Evolutionary conservation across 805 yeast species (phyloP), one percentile per base, ranked within the genome.

Genomic region (Hanseniaspora lachancei): DNA sequence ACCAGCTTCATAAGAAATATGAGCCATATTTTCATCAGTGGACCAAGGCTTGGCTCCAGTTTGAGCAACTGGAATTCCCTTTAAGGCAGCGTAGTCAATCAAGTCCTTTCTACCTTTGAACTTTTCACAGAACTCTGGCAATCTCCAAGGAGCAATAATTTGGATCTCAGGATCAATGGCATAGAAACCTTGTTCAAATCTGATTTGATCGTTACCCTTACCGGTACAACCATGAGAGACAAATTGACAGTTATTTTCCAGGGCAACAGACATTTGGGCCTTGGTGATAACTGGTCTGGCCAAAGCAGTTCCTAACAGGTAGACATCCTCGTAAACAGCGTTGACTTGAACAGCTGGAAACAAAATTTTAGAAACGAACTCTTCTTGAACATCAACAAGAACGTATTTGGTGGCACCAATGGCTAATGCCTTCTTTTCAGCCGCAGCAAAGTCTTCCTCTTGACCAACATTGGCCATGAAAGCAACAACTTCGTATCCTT

Each of bases 21-120:
- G 99, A 48, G 97, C 98, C 81, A 91, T 76, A 80, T 93, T 93
- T 77, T 93, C 99, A 71, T 93, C 99, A 57, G 98, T 93, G 39
- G 97, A 89, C 99, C 99, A 93, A 64, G 99, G 99, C 77, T 93
- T 93, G 62, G 97, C 88, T 73, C 89, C 89, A 63, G 99, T 93
- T 77, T 93, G 99, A 50, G 95, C 77, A 58, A 93, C 99, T 61
- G 95, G 95, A 63, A 93, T 93, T 64, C 78, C 80, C 79, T 93
- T 93, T 64, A 79, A 79, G 57, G 86, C 93, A 60, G 99, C 96
- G 70, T 93, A 93, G 47, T 86, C 96, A 66, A 93, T 79, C 68
- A 93, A 77, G 70, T 89, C 99, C 66, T 87, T 86, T 81, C 99
- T 89, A 66, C 99, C 99, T 42, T 95, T 97, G 69, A 93, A 93